Conservation (phyloP, 2,329 filamentous ascomycete genomes). For the Proliferodiscus dingleyae region DNA sequence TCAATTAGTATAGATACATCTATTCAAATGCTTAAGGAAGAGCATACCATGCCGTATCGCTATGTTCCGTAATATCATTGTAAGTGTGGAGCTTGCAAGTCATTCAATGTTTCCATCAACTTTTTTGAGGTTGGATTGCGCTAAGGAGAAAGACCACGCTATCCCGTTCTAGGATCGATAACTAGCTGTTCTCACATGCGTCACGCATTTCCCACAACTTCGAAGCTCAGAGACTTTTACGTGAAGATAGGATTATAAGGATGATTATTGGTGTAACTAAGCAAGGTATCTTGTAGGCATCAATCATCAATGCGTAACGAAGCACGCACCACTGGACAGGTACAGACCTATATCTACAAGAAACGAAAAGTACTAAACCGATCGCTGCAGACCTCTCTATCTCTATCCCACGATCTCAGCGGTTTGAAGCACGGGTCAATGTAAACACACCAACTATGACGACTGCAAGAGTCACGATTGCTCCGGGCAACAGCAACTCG, state of each 20-base stretch:
- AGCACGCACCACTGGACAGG: not conserved
- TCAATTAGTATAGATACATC: slow-evolving; percentile 17
- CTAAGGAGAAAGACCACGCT: slow-evolving; percentile 14
- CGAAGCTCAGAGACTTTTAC: not conserved
- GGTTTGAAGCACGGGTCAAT: slow-evolving; percentile 62
- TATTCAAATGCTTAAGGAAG: not conserved
- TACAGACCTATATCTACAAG: slow-evolving; percentile 13
- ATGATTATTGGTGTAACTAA: not conserved
- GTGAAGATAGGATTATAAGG: not conserved
- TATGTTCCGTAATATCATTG: slow-evolving; percentile 54
- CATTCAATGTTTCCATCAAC: slow-evolving; percentile 13
- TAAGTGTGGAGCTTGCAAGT: slow-evolving; percentile 23
- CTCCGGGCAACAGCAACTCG: slow-evolving; percentile 85
- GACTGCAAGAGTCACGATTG: slow-evolving; percentile 89
- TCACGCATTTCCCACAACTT: not conserved
- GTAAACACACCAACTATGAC: slow-evolving; percentile 93
- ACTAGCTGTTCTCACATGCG: too few relatives aligned
- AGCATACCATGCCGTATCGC: slow-evolving; percentile 50
- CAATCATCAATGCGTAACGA: not conserved
- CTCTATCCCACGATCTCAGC: slow-evolving; percentile 30
- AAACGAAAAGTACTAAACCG: slow-evolving; percentile 8
- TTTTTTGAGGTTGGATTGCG: slow-evolving; percentile 25
- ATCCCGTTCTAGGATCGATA: slow-evolving; percentile 12
- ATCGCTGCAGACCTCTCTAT: slow-evolving; percentile 11
- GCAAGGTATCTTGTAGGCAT: not conserved